A percentile compares a stretch with the other conserved stretches of the same genome.
Conservation (phyloP, 208 protist species). For the Acanthamoeba divionensis region DNA sequence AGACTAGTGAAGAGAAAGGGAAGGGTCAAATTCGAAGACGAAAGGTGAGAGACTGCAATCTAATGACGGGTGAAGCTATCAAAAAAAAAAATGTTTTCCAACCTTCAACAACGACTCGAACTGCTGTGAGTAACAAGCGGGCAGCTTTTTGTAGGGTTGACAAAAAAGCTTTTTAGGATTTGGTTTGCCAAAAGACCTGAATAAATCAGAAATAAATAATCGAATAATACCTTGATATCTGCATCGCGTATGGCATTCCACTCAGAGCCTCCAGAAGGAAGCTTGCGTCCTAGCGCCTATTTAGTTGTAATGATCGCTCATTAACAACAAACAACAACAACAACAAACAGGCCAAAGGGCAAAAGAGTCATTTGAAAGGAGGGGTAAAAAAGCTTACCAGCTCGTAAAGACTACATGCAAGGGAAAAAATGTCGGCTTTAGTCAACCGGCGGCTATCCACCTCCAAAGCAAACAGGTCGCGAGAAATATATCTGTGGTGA, state of each 20-base stretch:
- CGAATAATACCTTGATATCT: constrained; percentile 19
- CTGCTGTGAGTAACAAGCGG: too few relatives aligned
- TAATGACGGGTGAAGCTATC: not conserved
- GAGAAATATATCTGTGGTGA: constrained; percentile 16
- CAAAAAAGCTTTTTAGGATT: not conserved
- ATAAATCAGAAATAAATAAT: not conserved
- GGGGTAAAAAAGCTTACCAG: too few relatives aligned
- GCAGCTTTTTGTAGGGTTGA: not conserved
- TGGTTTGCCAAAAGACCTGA: not conserved
- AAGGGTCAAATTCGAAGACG: not conserved
- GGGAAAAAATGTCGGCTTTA: constrained; percentile 46
- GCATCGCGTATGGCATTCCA: constrained; percentile 48
- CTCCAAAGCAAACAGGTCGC: constrained; percentile 34
- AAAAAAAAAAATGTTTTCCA: not conserved
- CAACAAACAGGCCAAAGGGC: too few relatives aligned
- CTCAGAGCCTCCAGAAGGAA: constrained; percentile 13
- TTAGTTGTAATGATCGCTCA: not conserved
- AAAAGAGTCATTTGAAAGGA: too few relatives aligned
- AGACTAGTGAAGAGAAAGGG: not conserved
- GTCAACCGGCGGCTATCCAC: constrained; percentile 7
- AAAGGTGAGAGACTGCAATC: too few relatives aligned
- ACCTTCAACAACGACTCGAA: too few relatives aligned
- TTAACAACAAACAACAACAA: too few relatives aligned
- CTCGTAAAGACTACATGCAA: constrained; percentile 40
- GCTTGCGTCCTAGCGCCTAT: not conserved